A percentile compares a stretch with the other conserved stretches of the same genome.
Evolutionary conservation across 495 filamentous ascomycete genomes (phyloP).

Genomic region (Neurospora intermedia): DNA sequence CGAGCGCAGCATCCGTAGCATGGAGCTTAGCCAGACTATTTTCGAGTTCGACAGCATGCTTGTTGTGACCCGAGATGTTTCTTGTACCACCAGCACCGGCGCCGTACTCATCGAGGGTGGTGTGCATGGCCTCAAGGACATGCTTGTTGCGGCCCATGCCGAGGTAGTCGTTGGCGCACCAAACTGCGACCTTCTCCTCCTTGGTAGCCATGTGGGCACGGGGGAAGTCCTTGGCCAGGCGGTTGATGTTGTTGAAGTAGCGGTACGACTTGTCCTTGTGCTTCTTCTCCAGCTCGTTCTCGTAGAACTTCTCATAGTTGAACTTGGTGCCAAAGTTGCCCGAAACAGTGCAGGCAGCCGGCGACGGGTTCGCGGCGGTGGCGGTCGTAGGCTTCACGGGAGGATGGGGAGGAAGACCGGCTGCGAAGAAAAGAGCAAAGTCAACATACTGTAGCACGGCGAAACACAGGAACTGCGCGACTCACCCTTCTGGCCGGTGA

Average conservation of each 20-base stretch:
- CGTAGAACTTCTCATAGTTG: slow-evolving; percentile 86
- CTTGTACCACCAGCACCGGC: slow-evolving; percentile 91
- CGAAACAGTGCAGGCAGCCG: slow-evolving; percentile 11
- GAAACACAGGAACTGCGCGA: background rate
- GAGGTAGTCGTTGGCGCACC: slow-evolving; percentile 98
- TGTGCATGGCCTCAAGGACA: slow-evolving; percentile 85
- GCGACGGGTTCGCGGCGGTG: slow-evolving; percentile 5
- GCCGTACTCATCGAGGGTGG: slow-evolving; percentile 88
- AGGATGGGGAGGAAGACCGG: slow-evolving; percentile 27
- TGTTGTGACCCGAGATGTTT: slow-evolving; percentile 96
- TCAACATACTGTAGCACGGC: background rate
- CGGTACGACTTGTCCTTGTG: slow-evolving; percentile 99
- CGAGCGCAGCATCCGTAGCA: slow-evolving; percentile 82
- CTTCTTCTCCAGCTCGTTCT: slow-evolving; percentile 86
- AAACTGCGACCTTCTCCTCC: slow-evolving; percentile 89
- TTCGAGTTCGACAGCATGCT: slow-evolving; percentile 83
- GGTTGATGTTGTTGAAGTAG: slow-evolving; percentile 99
- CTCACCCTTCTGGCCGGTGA: slow-evolving; percentile 49
- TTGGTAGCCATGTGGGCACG: slow-evolving; percentile 78
- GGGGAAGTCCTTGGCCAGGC: slow-evolving; percentile 90
- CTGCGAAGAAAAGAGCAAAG: slow-evolving; percentile 14
- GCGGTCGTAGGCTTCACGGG: slow-evolving; percentile 27
- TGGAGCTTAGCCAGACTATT: slow-evolving; percentile 74
- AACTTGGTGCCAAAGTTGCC: slow-evolving; percentile 45
- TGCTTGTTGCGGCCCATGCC: slow-evolving; percentile 90